Evolutionary conservation across 2,329 filamentous ascomycete species (phyloP), one percentile per base, ranked within the genome.

Genomic region (Diplodia seriata): DNA sequence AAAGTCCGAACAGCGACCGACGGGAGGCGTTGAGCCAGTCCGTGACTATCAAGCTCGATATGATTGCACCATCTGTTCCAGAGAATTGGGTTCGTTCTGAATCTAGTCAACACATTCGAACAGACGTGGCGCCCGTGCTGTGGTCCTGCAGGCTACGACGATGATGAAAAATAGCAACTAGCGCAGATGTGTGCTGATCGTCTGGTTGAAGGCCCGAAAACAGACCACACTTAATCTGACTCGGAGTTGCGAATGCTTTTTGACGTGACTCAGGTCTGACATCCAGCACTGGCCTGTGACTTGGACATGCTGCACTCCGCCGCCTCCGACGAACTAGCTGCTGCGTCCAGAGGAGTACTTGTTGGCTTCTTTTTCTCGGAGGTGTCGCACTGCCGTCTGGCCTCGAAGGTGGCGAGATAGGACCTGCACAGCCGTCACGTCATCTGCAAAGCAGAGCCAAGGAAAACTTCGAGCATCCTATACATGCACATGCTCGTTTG

Each of bases 161-260:
- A 12, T 43, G 57, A 43, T 33, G 26, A 50, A 43, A 50, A 62
- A 62, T 51, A 62, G 40, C 18, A 43, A 33, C 31, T 33, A 33
- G 29, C 31, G 59, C 59, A 63, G 6, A 63, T 9, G 59, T 51
- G 29, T 63, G 59, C 47, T 63, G 59, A 53, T 33, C 59, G 31
- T 63, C 29, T 4, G 15, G 23, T 23, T 49, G 43, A 36, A 63
- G 59, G 59, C 31, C 59, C 59, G 31, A 51, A 51, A 63, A 38
- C 47, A 36, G 47, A 63, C 59, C 47, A 49, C 59, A 18, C 20
- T 36, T 14, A 20, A 50, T 36, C 59, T 51, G 59, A 63, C 29
- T 63, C 59, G 51, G 59, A 63, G 36, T n/a, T 18, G 57, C 43
- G 29, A 38, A 36, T 63, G 57, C 12, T 36, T 29, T 26, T 20